phyloP scores from a whole-genome alignment of 1,284 basidiomycete species.

The Leccinum pseudoinsigne region DNA sequence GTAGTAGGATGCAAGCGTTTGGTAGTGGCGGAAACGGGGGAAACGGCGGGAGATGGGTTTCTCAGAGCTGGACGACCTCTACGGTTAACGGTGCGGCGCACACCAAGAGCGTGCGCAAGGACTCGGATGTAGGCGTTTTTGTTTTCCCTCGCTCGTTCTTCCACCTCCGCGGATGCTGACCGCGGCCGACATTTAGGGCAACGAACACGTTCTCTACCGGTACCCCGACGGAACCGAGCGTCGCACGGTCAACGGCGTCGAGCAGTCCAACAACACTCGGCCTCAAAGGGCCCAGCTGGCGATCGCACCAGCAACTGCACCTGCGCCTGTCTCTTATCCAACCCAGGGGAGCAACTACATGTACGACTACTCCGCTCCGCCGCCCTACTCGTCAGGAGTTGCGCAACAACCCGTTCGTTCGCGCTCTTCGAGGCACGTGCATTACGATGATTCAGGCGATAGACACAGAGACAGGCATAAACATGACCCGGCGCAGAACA shows the following conservation, averaged over 20 bases:
- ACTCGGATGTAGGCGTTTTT: no score
- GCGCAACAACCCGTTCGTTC: conserved; percentile 17
- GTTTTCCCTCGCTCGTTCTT: no score
- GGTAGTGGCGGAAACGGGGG: no score
- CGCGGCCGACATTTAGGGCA: conserved; percentile 50
- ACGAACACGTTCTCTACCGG: conserved; percentile 64
- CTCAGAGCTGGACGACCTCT: no score
- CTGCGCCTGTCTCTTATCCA: conserved; percentile 1
- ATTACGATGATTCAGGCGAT: conserved; percentile 12
- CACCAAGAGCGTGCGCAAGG: no score
- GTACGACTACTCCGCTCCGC: conserved; percentile 11
- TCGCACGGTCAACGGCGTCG: conserved; percentile 67
- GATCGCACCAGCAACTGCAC: conserved; percentile 2
- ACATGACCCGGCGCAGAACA: background rate
- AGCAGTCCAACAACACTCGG: conserved; percentile 42
- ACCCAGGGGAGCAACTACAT: conserved; percentile 2
- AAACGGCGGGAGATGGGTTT: no score
- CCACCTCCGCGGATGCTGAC: no score
- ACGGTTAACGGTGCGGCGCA: no score
- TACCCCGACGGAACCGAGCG: conserved; percentile 65
- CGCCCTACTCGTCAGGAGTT: conserved; percentile 23
- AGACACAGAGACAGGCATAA: conserved; percentile 16
- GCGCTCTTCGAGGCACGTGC: conserved; percentile 22
- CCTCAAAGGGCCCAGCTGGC: conserved; percentile 14
- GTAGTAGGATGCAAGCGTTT: no score